Evolutionary conservation across 768 basidiomycete species (phyloP).

Genomic region (Suillus sp.): DNA sequence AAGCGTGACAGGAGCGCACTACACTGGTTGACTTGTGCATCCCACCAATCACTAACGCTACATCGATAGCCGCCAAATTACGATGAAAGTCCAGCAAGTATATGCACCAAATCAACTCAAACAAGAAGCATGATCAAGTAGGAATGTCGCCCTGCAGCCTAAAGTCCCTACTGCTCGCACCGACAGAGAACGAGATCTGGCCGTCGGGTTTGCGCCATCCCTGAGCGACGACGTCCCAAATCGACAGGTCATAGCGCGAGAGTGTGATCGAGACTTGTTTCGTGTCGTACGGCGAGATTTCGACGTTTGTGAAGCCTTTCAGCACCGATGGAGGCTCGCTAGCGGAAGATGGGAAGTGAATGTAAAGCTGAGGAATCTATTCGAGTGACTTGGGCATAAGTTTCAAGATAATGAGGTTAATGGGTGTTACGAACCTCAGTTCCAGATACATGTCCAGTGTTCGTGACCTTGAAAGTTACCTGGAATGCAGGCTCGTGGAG

Average conservation of each 20-base stretch:
- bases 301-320: constrained; percentile 61
- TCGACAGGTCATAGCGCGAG: constrained; percentile 63
- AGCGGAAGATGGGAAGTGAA: constrained; percentile 58
- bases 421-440: constrained; percentile 24
- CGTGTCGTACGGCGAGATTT: constrained; percentile 46
- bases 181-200: constrained; percentile 8
- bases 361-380: constrained; percentile 69
- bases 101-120: constrained; percentile 59
- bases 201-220: constrained; percentile 47
- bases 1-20: no score
- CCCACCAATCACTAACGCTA: not conserved
- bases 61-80: not conserved
- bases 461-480: constrained; percentile 38
- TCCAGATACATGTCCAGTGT: constrained; percentile 38
- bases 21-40: no score
- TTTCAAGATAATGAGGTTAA: not conserved
- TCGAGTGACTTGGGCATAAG: constrained; percentile 8
- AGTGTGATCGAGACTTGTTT: constrained; percentile 51
- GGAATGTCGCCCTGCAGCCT: not conserved
- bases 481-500: constrained; percentile 33
- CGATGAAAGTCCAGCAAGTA: constrained; percentile 87
- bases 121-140: not conserved
- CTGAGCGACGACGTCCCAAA: constrained; percentile 69
- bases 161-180: constrained; percentile 10
- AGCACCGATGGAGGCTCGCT: constrained; percentile 68